Base-by-base conservation (phyloP, 228 moss, liverwort and hornwort genomes). In the Sphagnum fallax region DNA sequence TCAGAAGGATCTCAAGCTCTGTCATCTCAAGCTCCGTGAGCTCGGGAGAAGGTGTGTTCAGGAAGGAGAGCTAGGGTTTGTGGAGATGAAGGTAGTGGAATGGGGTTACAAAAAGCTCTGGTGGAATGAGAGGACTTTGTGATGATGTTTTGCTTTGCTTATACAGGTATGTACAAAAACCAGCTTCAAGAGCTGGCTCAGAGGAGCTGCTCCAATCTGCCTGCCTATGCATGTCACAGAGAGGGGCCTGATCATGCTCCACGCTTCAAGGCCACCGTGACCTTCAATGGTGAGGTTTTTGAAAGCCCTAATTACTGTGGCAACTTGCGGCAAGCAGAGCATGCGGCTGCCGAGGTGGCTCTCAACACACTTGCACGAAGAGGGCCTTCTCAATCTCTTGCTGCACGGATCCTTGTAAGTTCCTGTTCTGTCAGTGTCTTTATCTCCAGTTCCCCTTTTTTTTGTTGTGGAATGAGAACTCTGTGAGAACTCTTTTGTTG, bases 151-250 rank as follows among this genome's bases (percentile, higher is more conserved):
- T 32, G 32, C 32, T 32, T 32, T 2, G 32, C 32, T 3, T 32
- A 32, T 32, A 32, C 32, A 32, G 32, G 32, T 32, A 32, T 32
- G 32, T 32, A 32, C 32, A 32, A 32, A 32, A 98, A 98, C 87
- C 98, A 98, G 98, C 98, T 98, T 93, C 98, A 98, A 93, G 98
- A 98, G 98, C 98, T 98, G 87, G 98, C 98, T 98, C 98, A 98
- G 94, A 92, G 98, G 98, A 98, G 98, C 98, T 98, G 98, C 82
- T 98, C 91, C 80, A 98, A 98, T 79, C 83, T 98, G 83, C 98
- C 98, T 77, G 98, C 98, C 70, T 98, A 98, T 90, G 98, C 98
- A 79, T 98, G 98, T 82, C 93, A 93, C 72, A 78, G 98, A 82
- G 98, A 98, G 83, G 98, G 98, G 69, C 98, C 87, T 66, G 87